Percentiles rank a stretch among this genome's conserved stretches.
Evolutionary conservation across 495 filamentous ascomycete species (phyloP).

Genomic region (Penicillium fimorum): DNA sequence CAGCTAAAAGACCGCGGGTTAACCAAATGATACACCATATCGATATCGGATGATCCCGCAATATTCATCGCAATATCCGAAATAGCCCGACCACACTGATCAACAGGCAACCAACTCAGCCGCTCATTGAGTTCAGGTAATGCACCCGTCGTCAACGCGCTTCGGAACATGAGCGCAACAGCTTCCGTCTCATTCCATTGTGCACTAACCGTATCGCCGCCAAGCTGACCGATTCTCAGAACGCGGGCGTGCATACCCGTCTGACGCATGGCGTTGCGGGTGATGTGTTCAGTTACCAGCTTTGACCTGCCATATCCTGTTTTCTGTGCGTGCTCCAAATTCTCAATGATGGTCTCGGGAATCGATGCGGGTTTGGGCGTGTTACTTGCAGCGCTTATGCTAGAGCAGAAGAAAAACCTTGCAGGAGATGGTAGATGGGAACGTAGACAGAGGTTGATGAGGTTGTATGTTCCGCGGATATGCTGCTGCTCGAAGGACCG

Average conservation of each 20-base stretch:
- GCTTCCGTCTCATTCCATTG: constrained; percentile 66
- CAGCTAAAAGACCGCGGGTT: constrained; percentile 53
- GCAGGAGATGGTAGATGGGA: constrained; percentile 31
- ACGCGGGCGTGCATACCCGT: constrained; percentile 39
- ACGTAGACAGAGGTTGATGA: constrained; percentile 56
- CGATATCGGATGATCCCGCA: constrained; percentile 3
- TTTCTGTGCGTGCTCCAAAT: constrained; percentile 48
- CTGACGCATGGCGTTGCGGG: constrained; percentile 38
- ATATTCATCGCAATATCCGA: constrained; percentile 21
- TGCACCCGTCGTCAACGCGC: constrained; percentile 43
- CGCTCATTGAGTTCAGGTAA: constrained; percentile 56
- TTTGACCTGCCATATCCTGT: constrained; percentile 63
- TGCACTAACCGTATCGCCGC: constrained; percentile 54
- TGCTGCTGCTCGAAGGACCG: constrained; percentile 58
- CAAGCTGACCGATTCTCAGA: constrained; percentile 61
- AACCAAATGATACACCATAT: constrained; percentile 53
- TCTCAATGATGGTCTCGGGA: constrained; percentile 46
- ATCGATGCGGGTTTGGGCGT: constrained; percentile 37
- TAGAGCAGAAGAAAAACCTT: constrained; percentile 61
- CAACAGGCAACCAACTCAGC: constrained; percentile 52
- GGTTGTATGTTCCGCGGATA: constrained; percentile 55
- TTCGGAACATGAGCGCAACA: constrained; percentile 61
- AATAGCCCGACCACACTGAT: constrained; percentile 32
- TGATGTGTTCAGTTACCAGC: constrained; percentile 60
- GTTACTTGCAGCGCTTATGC: constrained; percentile 48